Conservation (phyloP, 495 filamentous ascomycete species). For the Thozetella sp. region DNA sequence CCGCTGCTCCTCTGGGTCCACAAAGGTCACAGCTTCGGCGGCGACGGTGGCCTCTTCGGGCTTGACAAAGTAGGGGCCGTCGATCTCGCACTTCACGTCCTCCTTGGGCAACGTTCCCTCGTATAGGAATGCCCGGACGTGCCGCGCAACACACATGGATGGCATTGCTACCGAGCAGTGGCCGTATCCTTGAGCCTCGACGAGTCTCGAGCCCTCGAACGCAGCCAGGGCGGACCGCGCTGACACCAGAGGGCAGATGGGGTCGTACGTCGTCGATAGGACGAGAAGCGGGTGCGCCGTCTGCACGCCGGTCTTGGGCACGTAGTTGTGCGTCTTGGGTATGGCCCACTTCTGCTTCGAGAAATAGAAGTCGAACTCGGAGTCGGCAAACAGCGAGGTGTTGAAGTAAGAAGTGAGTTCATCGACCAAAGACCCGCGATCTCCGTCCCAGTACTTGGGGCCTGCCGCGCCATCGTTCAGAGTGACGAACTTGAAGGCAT, state of each 20-base stretch:
- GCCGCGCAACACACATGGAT: conserved; percentile 34
- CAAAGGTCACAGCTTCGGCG: conserved; percentile 7
- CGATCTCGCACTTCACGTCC: conserved; percentile 32
- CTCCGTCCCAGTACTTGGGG: conserved; percentile 23
- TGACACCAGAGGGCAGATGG: conserved; percentile 41
- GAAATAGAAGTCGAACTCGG: conserved; percentile 27
- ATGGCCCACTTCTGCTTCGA: conserved; percentile 37
- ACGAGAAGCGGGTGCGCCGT: conserved; percentile 41
- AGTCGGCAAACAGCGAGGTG: conserved; percentile 19
- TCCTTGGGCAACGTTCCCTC: conserved; percentile 36
- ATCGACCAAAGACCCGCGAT: conserved; percentile 20
- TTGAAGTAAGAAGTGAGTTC: conserved; percentile 27
- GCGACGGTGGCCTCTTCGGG: conserved; percentile 15
- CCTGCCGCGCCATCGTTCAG: conserved; percentile 34
- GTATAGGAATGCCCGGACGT: conserved; percentile 35
- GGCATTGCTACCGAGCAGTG: conserved; percentile 42
- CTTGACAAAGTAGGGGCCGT: conserved; percentile 31
- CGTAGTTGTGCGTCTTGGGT: conserved; percentile 36
- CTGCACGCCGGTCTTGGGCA: conserved; percentile 26
- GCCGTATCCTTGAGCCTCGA: conserved; percentile 45
- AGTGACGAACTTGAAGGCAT: conserved; percentile 20
- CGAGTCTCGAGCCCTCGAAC: conserved; percentile 36
- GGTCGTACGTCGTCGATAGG: conserved; percentile 43
- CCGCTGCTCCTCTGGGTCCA: conserved; percentile 15
- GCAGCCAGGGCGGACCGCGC: conserved; percentile 35